These are phyloP conservation scores for Fusarium sterilihyphosum DNA, from an alignment of 2,329 filamentous ascomycete genomes.

Conservation along the genomic window DNA sequence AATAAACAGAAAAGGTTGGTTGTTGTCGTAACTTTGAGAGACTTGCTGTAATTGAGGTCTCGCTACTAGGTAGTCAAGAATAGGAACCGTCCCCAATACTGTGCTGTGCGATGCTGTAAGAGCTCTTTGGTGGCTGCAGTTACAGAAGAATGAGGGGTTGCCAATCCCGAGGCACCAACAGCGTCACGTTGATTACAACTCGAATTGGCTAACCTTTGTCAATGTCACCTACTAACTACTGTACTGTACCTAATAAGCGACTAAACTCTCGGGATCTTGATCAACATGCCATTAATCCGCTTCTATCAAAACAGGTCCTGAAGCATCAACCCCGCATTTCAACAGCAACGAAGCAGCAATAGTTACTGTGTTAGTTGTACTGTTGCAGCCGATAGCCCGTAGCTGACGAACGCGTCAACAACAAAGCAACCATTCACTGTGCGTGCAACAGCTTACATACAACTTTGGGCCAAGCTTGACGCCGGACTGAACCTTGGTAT, in stretches of 20 bases:
- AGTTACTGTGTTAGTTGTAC: neutral
- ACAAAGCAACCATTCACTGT: conserved; percentile 13
- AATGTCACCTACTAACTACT: neutral
- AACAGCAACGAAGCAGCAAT: neutral
- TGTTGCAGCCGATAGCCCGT: conserved; percentile 4
- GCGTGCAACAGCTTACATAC: neutral
- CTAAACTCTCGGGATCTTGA: conserved; percentile 1
- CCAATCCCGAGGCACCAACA: conserved; percentile 28
- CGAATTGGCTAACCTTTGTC: conserved; percentile 21
- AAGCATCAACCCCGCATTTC: conserved; percentile 27
- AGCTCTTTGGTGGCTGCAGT: neutral
- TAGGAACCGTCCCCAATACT: neutral
- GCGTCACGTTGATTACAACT: conserved; percentile 24
- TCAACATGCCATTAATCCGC: conserved; percentile 20
- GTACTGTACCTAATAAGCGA: neutral
- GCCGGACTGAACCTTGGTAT: conserved; percentile 39
- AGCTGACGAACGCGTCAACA: conserved; percentile 14
- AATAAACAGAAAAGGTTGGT: neutral
- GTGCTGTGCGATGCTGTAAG: neutral
- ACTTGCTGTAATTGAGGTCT: neutral
- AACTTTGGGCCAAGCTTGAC: conserved; percentile 1
- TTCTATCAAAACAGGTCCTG: conserved; percentile 9
- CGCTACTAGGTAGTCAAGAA: neutral
- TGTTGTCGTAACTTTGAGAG: neutral
- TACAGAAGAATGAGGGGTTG: conserved; percentile 12